Percentiles rank a stretch among this genome's conserved stretches.
phyloP scores from a whole-genome alignment of 1,139 yeast species.

The Pichia cactophila region DNA sequence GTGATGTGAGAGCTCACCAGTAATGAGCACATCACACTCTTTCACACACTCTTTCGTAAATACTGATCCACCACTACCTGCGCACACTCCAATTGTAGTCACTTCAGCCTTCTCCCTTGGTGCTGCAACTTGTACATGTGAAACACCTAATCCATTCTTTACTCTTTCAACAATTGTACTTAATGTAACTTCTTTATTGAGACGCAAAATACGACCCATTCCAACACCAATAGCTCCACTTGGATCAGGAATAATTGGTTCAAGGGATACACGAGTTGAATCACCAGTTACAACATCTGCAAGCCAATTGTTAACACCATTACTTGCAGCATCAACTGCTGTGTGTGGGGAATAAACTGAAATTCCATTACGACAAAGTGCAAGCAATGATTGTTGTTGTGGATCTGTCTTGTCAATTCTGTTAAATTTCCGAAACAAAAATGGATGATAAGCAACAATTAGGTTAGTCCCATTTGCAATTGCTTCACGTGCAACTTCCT shows the following conservation, averaged over 20 bases:
- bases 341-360: constrained; percentile 95
- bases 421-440: constrained; percentile 84
- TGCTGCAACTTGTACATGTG: constrained; percentile 57
- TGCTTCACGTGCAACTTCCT: constrained; percentile 82
- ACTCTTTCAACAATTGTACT: constrained; percentile 42
- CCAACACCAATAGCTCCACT: constrained; percentile 45
- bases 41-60: constrained; percentile 39
- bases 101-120: constrained; percentile 32
- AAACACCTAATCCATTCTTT: constrained; percentile 47
- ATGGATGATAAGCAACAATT: constrained; percentile 89
- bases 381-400: constrained; percentile 71
- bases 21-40: constrained; percentile 65
- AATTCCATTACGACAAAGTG: constrained; percentile 65
- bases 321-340: constrained; percentile 84
- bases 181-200: constrained; percentile 40
- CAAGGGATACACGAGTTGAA: constrained; percentile 1
- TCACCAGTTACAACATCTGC: constrained; percentile 47
- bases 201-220: constrained; percentile 67
- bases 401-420: constrained; percentile 48
- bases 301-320: constrained; percentile 92
- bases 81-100: constrained; percentile 73
- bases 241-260: constrained; percentile 33
- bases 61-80: constrained; percentile 85
- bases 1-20: constrained; percentile 94
- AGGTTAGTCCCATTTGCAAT: constrained; percentile 42